Base-by-base conservation (phyloP, 2,329 filamentous ascomycete species). In the Alternaria dauci region DNA sequence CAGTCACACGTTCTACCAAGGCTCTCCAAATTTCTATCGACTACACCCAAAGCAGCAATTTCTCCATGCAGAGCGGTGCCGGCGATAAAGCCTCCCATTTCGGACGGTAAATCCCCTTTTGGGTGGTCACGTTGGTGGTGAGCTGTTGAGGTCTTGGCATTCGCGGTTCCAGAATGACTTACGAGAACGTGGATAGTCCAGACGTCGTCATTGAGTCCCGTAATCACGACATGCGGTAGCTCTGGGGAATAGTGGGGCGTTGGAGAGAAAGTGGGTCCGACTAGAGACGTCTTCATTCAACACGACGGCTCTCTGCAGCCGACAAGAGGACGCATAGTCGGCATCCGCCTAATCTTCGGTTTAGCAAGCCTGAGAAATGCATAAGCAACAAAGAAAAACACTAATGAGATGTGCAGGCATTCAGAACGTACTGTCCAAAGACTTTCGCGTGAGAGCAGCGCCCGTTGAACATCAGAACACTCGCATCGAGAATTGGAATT, bases 181-280 rank as follows among this genome's bases (percentile, higher is more conserved):
- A 44, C 9, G 25, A 36, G 2, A 47, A 51, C 39, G 39, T 38
- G 39, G 46, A 48, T 14, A 36, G 20, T 11, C 12, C 46, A 18
- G 46, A 48, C 18, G 46, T 59, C 63, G 61, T 59, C 61, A 64
- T 59, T 55, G 38, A 46, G 26, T 52, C 48, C 55, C 55, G 47
- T 38, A 64, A 64, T 58, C 59, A 62, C 61, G 58, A 43, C 55
- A 66, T 66, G 20, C 8, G 12, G 41, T 58, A 59, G 50, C 28
- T 47, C 32, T 30, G 34, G 30, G 39, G 11, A 39, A 18, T 39
- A 47, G 52, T 43, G 46, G 44, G 32, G 32, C 25, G 39, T 14
- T 7, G 38, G 8, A 34, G 38, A 30, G 30, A 46, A 41, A 53
- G 52, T 64, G 61, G 61, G 30, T 34, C 42, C 20, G 30, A n/a